Evolutionary conservation across 148 eudicot genomes (phyloP), one percentile per base, ranked within the genome.

Genomic region (Cornus controversa): DNA sequence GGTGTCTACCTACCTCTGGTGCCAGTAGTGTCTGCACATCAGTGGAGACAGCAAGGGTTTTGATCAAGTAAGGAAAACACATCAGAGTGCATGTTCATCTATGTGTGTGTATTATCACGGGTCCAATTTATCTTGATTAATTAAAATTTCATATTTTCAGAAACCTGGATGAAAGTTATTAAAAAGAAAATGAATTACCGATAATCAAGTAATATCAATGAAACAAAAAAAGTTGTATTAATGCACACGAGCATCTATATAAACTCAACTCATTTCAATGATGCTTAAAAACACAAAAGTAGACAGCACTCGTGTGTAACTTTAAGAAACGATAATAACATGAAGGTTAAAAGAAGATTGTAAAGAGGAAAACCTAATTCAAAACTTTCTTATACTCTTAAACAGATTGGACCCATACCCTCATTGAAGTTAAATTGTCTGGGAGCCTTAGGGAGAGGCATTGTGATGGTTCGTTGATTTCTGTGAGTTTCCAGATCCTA

Each of bases 361-460:
- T 36, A 36, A 36, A 36, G 37, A 36, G 6, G 37, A 36, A 2
- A 36, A 36, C 2, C 2, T 2, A 6, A 40, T 40, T 31, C 8
- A 40, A 40, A 6, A 40, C 7, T 40, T 40, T 40, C 45, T 40
- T 40, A 40, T 40, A 40, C 10, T 7, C 45, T 9, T 40, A 6
- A 40, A 40, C 8, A 40, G 45, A 22, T 11, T 66, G 73, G 13
- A 69, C 58, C 23, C 66, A 25, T 84, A 93, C 98, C 90, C 82
- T 90, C 83, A 78, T 84, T 70, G 98, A 85, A 63, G 96, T 75
- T 74, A 85, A 71, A 80, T 78, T 87, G 79, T 93, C 96, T 73
- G 96, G 91, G 70, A 93, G 93, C 86, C 90, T 89, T 75, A 91
- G 71, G 37, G 94, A 93, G 68, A 93, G 91, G 77, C 94, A 91